A percentile compares a stretch with the other conserved stretches of the same genome.
phyloP scores from a whole-genome alignment of 179 eudicot species.

The Actinidia polygama region DNA sequence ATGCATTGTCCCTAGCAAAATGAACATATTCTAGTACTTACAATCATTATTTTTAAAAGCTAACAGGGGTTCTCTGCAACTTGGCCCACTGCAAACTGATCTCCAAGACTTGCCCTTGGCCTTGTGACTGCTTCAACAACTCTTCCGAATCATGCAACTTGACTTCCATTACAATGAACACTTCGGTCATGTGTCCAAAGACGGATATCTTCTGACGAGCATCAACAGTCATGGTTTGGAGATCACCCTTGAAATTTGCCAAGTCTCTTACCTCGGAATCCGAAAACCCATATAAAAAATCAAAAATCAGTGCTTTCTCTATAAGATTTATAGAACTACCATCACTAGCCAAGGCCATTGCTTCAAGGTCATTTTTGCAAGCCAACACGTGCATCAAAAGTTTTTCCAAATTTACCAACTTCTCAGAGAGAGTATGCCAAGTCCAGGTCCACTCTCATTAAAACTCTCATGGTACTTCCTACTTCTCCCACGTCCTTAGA shows the following conservation, averaged over 20 bases:
- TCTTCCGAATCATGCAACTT: conserved; percentile 60
- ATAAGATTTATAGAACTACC: conserved; percentile 41
- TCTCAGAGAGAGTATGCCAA: conserved; percentile 72
- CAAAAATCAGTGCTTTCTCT: conserved; percentile 61
- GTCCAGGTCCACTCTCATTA: conserved; percentile 58
- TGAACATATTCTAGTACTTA: conserved; percentile 41
- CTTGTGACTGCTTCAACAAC: conserved; percentile 52
- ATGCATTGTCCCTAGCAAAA: too few species aligned
- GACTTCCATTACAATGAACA: conserved; percentile 37
- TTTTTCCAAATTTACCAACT: conserved; percentile 69
- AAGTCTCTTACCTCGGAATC: conserved; percentile 68
- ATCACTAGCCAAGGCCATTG: conserved; percentile 39
- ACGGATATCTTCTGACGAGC: conserved; percentile 44
- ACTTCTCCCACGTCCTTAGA: conserved; percentile 42
- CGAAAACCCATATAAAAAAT: conserved; percentile 59
- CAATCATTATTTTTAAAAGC: conserved; percentile 46
- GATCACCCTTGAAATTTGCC: conserved; percentile 45
- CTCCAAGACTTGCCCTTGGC: conserved; percentile 62
- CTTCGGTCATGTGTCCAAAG: conserved; percentile 40
- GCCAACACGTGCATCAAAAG: conserved; percentile 55
- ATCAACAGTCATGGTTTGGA: conserved; percentile 42
- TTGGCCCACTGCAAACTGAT: conserved; percentile 60
- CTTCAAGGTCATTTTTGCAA: conserved; percentile 61
- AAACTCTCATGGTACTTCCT: conserved; percentile 41
- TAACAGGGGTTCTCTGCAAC: conserved; percentile 52